Evolutionary conservation across 2,329 filamentous ascomycete genomes (phyloP).

Genomic region (Botryosphaeria dothidea): DNA sequence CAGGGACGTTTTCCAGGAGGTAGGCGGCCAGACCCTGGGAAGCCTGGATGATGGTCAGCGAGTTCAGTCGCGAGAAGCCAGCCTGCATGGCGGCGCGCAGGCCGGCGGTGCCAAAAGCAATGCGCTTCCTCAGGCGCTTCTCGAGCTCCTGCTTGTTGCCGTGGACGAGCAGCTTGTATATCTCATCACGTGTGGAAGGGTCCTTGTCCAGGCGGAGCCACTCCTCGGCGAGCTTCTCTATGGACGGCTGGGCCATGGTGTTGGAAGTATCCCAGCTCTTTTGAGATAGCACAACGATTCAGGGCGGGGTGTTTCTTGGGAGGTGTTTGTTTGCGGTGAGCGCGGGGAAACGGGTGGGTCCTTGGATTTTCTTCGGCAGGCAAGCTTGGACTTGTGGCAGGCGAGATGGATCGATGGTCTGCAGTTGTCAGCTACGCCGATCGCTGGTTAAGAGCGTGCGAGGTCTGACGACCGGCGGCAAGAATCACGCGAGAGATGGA

Average conservation of each 20-base stretch:
- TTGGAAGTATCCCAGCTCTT: neutral
- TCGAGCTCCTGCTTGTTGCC: conserved; percentile 52
- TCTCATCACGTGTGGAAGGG: conserved; percentile 54
- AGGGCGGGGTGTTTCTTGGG: neutral
- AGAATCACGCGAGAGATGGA: conserved; percentile 7
- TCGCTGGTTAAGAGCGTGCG: neutral
- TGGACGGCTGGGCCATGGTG: conserved; percentile 32
- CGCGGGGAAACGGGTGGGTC: conserved; percentile 9
- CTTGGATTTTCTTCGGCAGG: conserved; percentile 4
- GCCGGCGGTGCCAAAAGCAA: conserved; percentile 64
- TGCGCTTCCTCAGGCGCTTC: conserved; percentile 54
- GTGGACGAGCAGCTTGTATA: conserved; percentile 51
- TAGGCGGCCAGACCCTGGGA: conserved; percentile 66
- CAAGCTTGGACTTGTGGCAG: neutral
- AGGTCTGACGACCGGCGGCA: no score
- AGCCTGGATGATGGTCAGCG: conserved; percentile 61
- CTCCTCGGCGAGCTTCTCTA: conserved; percentile 50
- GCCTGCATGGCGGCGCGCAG: conserved; percentile 66
- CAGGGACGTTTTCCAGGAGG: conserved; percentile 48
- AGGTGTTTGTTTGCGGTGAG: neutral
- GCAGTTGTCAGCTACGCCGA: neutral
- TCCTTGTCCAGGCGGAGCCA: conserved; percentile 63
- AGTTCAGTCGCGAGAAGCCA: conserved; percentile 63
- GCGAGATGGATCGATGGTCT: neutral
- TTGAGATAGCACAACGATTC: neutral